Percentiles rank a stretch among this genome's conserved stretches.
Evolutionary conservation across 345 rosid species (phyloP).

Genomic region (Noccaea caerulescens): DNA sequence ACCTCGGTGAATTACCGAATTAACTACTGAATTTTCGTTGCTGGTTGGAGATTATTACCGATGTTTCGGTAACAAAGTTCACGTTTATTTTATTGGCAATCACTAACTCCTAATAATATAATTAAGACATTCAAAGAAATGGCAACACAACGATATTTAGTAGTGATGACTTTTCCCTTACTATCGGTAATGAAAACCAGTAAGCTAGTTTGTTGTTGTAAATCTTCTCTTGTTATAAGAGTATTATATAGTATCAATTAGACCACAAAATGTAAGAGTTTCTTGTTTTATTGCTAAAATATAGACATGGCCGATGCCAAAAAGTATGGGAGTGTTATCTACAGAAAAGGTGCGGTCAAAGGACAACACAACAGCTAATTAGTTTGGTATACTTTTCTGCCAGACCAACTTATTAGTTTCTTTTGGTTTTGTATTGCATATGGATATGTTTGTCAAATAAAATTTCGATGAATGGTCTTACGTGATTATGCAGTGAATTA

Average conservation of each 20-base stretch:
- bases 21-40: too few relatives aligned
- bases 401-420: background rate
- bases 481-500: slow-evolving; percentile 6
- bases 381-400: background rate
- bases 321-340: background rate
- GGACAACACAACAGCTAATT: background rate
- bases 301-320: background rate
- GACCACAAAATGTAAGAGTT: background rate
- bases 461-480: background rate
- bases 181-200: background rate
- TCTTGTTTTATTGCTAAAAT: background rate
- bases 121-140: background rate
- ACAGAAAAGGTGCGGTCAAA: background rate
- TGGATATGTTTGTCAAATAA: background rate
- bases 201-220: background rate
- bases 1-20: too few relatives aligned
- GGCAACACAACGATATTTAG: background rate
- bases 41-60: too few relatives aligned
- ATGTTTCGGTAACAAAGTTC: too few relatives aligned
- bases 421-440: background rate
- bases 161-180: background rate
- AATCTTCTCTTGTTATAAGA: background rate
- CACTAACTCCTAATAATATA: background rate
- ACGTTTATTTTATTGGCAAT: background rate
- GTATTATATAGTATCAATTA: background rate